Conservation (phyloP, 495 filamentous ascomycete genomes). For the Aspergillus hancockii region DNA sequence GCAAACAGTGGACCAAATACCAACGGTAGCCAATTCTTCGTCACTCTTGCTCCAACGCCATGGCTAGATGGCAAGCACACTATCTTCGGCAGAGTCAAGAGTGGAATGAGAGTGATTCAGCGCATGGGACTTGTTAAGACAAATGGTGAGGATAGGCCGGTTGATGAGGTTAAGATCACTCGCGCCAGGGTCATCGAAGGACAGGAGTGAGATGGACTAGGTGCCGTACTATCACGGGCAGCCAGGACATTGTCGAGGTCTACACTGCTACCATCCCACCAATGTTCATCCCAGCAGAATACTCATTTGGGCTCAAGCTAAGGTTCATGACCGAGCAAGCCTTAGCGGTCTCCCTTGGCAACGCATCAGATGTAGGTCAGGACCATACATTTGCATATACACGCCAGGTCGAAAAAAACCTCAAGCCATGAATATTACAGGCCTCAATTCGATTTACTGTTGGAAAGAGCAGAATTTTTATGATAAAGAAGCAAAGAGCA, state of each 20-base stretch:
- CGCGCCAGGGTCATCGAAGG: slow-evolving; percentile 65
- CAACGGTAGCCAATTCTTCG: slow-evolving; percentile 86
- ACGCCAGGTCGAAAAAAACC: background rate
- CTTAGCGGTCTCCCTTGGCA: background rate
- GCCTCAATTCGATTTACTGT: slow-evolving; percentile 2
- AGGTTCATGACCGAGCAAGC: slow-evolving; percentile 1
- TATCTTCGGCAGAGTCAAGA: slow-evolving; percentile 92
- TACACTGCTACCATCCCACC: slow-evolving; percentile 2
- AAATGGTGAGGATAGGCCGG: slow-evolving; percentile 73
- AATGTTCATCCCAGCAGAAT: background rate
- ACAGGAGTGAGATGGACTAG: slow-evolving; percentile 36
- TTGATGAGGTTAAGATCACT: slow-evolving; percentile 81
- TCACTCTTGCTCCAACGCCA: slow-evolving; percentile 91
- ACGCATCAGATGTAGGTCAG: background rate
- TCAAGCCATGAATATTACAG: background rate
- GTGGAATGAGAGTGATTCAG: slow-evolving; percentile 78
- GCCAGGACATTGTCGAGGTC: background rate
- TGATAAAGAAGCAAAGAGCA: background rate
- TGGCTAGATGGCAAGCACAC: slow-evolving; percentile 98
- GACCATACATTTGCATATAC: background rate
- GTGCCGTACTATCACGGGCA: background rate
- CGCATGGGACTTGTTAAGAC: slow-evolving; percentile 92
- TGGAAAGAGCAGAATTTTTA: background rate
- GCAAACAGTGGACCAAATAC: slow-evolving; percentile 93
- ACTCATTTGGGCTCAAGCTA: background rate